Evolutionary conservation across 1,284 basidiomycete genomes (phyloP), one percentile per base, ranked within the genome.

Genomic region (Cryptococcus sp.): DNA sequence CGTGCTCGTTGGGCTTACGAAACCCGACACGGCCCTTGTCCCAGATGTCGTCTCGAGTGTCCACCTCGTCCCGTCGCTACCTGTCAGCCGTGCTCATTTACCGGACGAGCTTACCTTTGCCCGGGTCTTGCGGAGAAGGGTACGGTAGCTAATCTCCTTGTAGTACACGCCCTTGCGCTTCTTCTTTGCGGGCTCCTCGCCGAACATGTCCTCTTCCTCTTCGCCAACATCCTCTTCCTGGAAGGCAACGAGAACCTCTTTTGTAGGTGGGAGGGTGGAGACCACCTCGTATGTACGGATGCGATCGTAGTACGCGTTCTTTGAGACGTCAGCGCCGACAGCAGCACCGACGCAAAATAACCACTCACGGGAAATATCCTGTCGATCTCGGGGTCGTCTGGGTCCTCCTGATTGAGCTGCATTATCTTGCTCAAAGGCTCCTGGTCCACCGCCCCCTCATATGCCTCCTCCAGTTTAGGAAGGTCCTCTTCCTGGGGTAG

Each of bases 91-190:
- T 15, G 4, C 28, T 11, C 24, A 40, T 21, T 24, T 18, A 37
- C 43, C 23, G 4, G 28, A 20, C 15, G 23, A 6, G 73, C 84
- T 72, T 63, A 90, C 89, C 72, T 87, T 87, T 18, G 82, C 83
- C 13, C 90, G 83, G 72, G 87, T 89, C 80, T 91, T 92, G 76
- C 91, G 89, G 47, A 94, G 79, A 20, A 85, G 79, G 82, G 91
- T 90, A 73, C 90, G 90, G 57, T 88, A 84, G 72, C 87, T 85
- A 57, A 93, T 88, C 68, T 87, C 86, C 77, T 91, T 91, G 80
- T 90, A 92, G 73, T 89, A 91, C 0, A 86, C 91, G 16, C 87
- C 89, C 65, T 84, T 84, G 37, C 74, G 74, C 56, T 81, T 67
- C 62, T 75, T 77, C 36, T 52, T 59, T 11, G 63, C 50, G 3